Evolutionary conservation across 192 early-diverging fungal genomes (phyloP), one percentile per base, ranked within the genome.

Genomic region (Radiomyces spectabilis): DNA sequence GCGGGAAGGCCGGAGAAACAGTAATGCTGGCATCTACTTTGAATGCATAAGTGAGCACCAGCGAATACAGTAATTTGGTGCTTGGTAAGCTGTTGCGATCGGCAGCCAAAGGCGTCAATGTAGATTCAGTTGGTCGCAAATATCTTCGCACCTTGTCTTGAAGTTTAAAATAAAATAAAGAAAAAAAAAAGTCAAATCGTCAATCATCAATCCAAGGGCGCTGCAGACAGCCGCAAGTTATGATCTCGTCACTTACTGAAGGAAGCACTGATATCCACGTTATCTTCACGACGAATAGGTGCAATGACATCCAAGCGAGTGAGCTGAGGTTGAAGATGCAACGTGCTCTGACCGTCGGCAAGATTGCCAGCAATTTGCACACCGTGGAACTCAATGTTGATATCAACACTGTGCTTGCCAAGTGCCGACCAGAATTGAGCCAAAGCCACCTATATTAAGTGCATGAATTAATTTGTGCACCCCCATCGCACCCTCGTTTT

Each of bases 381-480:
- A 16, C 91, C 91, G 56, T 85, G 84, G 69, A 97, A 95, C n/a
- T 75, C 74, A 10, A 96, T 35, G 15, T 80, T 73, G 9, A 93
- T 61, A 24, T 81, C 79, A 8, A 95, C 65, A 22, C 67, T 63
- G 55, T 91, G 85, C 10, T 69, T 59, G 25, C 80, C 92, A 24
- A 85, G 68, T 51, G 80, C 77, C 39, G 82, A 86, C 93, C 96
- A 99, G 69, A 89, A 94, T 63, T 93, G 92, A 2, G 91, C 91
- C 31, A 97, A 46, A 52, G 84, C 78, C 29, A 84, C 38, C 66
- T 54, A 53, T 10, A 26, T n/a, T 13, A 19, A 49, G 44, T 44
- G 21, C 10, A 44, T 1, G n/a, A 12, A 26, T 18, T 33, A 25
- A 46, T n/a, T n/a, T n/a, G n/a, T n/a, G n/a, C n/a, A n/a, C n/a